phyloP scores from a whole-genome alignment of 2,329 filamentous ascomycete genomes.

The Talaromyces sp. region DNA sequence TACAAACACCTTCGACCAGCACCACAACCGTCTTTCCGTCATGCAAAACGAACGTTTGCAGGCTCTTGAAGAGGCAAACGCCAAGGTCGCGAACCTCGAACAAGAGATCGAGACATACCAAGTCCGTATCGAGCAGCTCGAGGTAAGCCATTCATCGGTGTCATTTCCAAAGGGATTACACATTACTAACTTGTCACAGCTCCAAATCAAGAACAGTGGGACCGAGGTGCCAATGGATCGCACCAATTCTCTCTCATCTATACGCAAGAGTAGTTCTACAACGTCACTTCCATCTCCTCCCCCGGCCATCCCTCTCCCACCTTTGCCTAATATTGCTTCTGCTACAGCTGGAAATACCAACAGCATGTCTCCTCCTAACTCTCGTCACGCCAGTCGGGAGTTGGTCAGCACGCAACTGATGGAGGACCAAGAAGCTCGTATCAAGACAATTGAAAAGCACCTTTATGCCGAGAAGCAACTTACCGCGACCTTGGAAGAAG shows the following conservation, averaged over 20 bases:
- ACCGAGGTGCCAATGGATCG: slow-evolving; percentile 46
- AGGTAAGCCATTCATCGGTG: slow-evolving; percentile 51
- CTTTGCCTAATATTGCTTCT: slow-evolving; percentile 63
- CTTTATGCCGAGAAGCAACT: slow-evolving; percentile 93
- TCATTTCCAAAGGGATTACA: not conserved
- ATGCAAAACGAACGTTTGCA: slow-evolving; percentile 68
- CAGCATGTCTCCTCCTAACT: slow-evolving; percentile 54
- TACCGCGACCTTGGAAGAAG: slow-evolving; percentile 90
- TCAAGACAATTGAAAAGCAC: slow-evolving; percentile 94
- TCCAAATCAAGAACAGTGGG: slow-evolving; percentile 40
- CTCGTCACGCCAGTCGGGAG: slow-evolving; percentile 77
- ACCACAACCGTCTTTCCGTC: slow-evolving; percentile 83
- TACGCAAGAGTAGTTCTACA: slow-evolving; percentile 80
- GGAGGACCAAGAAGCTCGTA: slow-evolving; percentile 91
- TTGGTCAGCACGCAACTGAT: slow-evolving; percentile 72
- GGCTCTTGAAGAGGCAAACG: slow-evolving; percentile 73
- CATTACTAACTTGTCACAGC: slow-evolving; percentile 24
- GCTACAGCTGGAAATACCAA: slow-evolving; percentile 48
- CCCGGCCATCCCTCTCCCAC: slow-evolving; percentile 91
- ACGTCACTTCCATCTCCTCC: slow-evolving; percentile 86
- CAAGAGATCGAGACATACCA: slow-evolving; percentile 58
- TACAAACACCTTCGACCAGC: slow-evolving; percentile 89
- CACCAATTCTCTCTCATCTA: slow-evolving; percentile 58
- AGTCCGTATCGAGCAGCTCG: slow-evolving; percentile 60
- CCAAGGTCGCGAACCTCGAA: slow-evolving; percentile 58